Conservation (phyloP, 345 rosid genomes). For the Microcos paniculata region DNA sequence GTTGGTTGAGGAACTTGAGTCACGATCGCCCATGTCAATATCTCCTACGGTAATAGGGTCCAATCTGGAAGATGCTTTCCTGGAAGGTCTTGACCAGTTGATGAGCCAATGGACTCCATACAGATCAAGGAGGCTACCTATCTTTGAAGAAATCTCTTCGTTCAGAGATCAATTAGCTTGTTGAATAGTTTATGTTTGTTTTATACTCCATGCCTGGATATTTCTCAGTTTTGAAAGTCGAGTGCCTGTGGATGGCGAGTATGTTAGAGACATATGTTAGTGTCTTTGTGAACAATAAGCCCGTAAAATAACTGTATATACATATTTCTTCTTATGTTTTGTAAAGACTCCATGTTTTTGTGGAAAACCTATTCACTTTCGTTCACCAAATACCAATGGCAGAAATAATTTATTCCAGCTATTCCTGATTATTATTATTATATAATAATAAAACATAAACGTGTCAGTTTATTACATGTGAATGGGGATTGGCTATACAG, state of each 20-base stretch:
- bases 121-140: slow-evolving; percentile 41
- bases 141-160: slow-evolving; percentile 58
- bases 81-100: slow-evolving; percentile 64
- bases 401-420: too few relatives aligned
- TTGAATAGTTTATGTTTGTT: slow-evolving; percentile 27
- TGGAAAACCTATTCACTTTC: too few relatives aligned
- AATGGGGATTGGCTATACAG: not conserved
- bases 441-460: too few relatives aligned
- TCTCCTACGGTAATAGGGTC: not conserved
- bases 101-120: slow-evolving; percentile 62
- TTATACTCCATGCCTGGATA: not conserved
- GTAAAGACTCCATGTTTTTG: not conserved
- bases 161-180: slow-evolving; percentile 84
- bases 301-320: not conserved
- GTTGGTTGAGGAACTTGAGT: slow-evolving; percentile 42
- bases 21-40: not conserved
- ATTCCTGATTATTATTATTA: too few relatives aligned
- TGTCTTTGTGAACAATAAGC: not conserved
- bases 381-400: too few relatives aligned
- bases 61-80: slow-evolving; percentile 49
- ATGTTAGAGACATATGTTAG: not conserved
- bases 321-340: not conserved
- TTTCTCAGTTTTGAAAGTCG: not conserved
- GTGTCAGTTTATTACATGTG: too few relatives aligned
- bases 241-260: not conserved